phyloP scores from a whole-genome alignment of 2,329 filamentous ascomycete species.

The Trichoderma aggressivum region DNA sequence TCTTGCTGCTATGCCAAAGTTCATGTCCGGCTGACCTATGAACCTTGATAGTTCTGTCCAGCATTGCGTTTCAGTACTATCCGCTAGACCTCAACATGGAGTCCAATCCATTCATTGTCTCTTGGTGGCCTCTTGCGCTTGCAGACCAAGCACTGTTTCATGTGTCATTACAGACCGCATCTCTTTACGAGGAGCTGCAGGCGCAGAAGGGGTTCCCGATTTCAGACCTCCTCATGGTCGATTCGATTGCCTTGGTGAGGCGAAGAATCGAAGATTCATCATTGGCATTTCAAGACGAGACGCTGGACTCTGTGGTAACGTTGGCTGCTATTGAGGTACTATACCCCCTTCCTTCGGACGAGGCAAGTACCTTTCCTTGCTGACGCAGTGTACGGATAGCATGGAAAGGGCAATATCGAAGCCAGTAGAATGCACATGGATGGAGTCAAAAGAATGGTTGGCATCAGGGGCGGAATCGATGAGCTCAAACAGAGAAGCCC shows the following conservation, averaged over 20 bases:
- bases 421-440: conserved; percentile 9
- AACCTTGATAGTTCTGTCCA: neutral
- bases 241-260: conserved; percentile 5
- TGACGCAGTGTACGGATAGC: neutral
- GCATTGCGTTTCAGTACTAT: conserved; percentile 8
- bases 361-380: neutral
- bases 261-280: neutral
- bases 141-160: conserved; percentile 3
- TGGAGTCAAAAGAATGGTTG: conserved; percentile 2
- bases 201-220: conserved; percentile 7
- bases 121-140: conserved; percentile 12
- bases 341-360: neutral
- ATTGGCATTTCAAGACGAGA: conserved; percentile 6
- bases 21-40: neutral
- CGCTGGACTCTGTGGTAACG: conserved; percentile 4
- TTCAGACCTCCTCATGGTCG: conserved; percentile 5
- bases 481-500: neutral
- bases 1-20: too few species aligned
- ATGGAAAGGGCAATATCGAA: conserved; percentile 11
- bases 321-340: conserved; percentile 9
- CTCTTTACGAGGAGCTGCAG: conserved; percentile 10
- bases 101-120: conserved; percentile 10
- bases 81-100: conserved; percentile 6
- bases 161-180: conserved; percentile 11
- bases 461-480: neutral